These are phyloP conservation scores for Litchi chinensis DNA, from an alignment of 345 rosid species.

Conservation along the genomic window DNA sequence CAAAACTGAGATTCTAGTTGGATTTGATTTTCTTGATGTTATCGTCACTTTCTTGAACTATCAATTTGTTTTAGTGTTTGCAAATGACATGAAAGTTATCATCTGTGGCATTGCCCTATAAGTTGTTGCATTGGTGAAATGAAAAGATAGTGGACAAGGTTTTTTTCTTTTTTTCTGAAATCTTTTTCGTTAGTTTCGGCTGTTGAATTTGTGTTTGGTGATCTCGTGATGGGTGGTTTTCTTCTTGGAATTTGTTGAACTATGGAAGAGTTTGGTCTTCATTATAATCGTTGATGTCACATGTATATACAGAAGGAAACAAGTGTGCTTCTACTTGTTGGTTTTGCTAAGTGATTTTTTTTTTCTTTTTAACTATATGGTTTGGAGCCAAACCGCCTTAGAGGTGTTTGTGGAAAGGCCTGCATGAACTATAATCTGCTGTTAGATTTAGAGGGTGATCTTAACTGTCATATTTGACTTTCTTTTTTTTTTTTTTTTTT, in stretches of 20 bases:
- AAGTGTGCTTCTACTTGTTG: background rate
- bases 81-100: background rate
- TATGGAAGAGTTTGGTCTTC: background rate
- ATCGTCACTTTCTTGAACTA: background rate
- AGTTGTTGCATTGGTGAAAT: background rate
- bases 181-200: too few relatives aligned
- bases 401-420: conserved; percentile 37
- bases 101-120: too few relatives aligned
- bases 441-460: background rate
- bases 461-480: too few relatives aligned
- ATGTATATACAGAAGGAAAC: background rate
- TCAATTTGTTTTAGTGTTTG: background rate
- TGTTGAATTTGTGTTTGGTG: background rate
- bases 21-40: background rate
- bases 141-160: background rate
- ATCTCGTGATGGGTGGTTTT: background rate
- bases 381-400: background rate
- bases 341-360: background rate
- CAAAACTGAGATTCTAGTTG: background rate
- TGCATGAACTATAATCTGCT: background rate
- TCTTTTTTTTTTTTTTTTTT: too few relatives aligned
- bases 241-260: background rate
- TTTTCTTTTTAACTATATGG: background rate
- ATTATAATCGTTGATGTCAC: background rate
- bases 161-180: too few relatives aligned